Evolutionary conservation across 2,329 filamentous ascomycete species (phyloP).

Genomic region (Fusarium sp.): DNA sequence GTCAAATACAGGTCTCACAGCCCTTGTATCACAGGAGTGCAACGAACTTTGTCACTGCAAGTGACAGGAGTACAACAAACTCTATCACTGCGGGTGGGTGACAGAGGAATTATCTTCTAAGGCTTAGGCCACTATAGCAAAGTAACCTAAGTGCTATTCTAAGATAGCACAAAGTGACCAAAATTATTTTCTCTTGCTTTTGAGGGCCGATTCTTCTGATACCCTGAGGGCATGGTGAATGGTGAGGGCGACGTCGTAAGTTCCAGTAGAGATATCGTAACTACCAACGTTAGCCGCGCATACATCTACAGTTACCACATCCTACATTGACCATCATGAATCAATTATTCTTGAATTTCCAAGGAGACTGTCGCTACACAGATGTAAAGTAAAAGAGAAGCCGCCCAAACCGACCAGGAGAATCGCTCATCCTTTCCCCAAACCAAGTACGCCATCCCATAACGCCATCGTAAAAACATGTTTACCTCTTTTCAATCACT

Average conservation of each 20-base stretch:
- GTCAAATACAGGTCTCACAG: too few relatives aligned
- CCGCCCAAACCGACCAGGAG: neutral
- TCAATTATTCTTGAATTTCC: constrained; percentile 5
- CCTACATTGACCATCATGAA: neutral
- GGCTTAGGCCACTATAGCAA: too few relatives aligned
- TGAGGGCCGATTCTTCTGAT: too few relatives aligned
- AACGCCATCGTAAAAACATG: constrained; percentile 31
- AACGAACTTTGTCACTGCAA: neutral
- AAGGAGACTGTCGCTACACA: constrained; percentile 27
- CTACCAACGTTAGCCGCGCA: neutral
- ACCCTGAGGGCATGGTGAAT: too few relatives aligned
- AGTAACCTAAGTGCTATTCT: too few relatives aligned
- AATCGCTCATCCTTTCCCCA: constrained; percentile 22
- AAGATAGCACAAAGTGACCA: too few relatives aligned
- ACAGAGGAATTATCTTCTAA: too few relatives aligned
- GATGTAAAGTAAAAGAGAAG: constrained; percentile 2
- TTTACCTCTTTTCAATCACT: neutral
- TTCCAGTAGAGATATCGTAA: neutral
- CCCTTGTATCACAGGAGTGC: neutral
- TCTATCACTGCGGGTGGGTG: too few relatives aligned
- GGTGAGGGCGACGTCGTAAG: neutral
- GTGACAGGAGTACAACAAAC: too few relatives aligned
- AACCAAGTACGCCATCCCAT: constrained; percentile 20
- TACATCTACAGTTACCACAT: neutral
- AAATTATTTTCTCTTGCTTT: too few relatives aligned